Evolutionary conservation across 805 yeast genomes (phyloP).

Genomic region (Candida ponderosae): DNA sequence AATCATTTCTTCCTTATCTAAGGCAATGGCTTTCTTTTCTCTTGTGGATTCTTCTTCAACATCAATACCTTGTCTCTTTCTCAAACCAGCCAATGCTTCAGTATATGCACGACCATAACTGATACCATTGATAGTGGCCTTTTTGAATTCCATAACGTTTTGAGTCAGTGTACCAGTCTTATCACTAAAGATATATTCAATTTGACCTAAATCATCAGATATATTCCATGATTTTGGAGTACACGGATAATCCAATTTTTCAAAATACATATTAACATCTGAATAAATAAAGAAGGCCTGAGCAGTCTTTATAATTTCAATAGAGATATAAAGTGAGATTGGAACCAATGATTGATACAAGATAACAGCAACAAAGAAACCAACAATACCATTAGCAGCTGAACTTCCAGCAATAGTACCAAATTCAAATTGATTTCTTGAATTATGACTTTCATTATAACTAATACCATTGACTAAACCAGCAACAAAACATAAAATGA

Average conservation of each 20-base stretch:
- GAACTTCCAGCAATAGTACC: constrained; percentile 63
- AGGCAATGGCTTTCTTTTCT: constrained; percentile 46
- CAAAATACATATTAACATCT: constrained; percentile 66
- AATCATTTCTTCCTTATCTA: constrained; percentile 56
- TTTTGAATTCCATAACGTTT: constrained; percentile 80
- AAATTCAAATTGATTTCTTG: constrained; percentile 60
- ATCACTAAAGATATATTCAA: constrained; percentile 78
- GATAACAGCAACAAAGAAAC: constrained; percentile 70
- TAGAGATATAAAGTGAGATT: constrained; percentile 71
- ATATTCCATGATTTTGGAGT: constrained; percentile 82
- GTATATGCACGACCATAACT: constrained; percentile 77
- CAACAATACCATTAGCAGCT: constrained; percentile 59
- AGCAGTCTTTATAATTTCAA: constrained; percentile 75
- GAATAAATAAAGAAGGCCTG: constrained; percentile 78
- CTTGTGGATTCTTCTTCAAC: constrained; percentile 50
- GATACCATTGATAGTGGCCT: constrained; percentile 66
- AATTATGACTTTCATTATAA: constrained; percentile 37
- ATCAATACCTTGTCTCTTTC: constrained; percentile 72
- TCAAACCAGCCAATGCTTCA: constrained; percentile 72
- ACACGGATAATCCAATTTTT: constrained; percentile 67
- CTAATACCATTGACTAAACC: constrained; percentile 67
- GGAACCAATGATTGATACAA: constrained; percentile 78
- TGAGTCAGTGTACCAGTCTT: constrained; percentile 83
- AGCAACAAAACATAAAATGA: constrained; percentile 59
- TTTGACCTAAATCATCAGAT: constrained; percentile 80